phyloP scores from a whole-genome alignment of 345 rosid species.

The Syzygium aqueum region DNA sequence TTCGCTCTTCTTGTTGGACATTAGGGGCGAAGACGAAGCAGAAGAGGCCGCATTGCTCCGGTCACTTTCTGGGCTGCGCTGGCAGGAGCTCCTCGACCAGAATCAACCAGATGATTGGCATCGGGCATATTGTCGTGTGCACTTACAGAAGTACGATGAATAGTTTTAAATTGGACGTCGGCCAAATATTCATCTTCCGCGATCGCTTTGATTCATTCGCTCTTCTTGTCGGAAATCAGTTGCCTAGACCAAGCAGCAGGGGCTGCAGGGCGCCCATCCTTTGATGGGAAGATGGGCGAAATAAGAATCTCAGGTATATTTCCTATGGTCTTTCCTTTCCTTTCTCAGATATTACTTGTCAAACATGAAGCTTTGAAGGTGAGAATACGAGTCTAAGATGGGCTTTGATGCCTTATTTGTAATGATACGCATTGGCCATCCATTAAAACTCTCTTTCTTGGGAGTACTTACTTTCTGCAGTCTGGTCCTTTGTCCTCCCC shows the following conservation, averaged over 20 bases:
- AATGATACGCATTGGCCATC: neutral
- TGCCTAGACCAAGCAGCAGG: conserved; percentile 86
- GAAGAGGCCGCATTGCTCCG: too few relatives aligned
- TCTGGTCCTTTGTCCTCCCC: conserved; percentile 6
- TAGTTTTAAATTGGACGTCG: too few relatives aligned
- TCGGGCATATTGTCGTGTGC: conserved; percentile 68
- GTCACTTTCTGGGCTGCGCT: neutral
- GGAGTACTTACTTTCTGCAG: neutral
- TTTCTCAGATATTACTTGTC: neutral
- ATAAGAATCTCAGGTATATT: conserved; percentile 44
- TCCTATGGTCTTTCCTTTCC: neutral
- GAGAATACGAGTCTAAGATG: neutral
- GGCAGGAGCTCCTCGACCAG: conserved; percentile 36
- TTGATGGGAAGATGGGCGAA: conserved; percentile 44
- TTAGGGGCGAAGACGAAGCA: too few relatives aligned
- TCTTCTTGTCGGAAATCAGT: conserved; percentile 33
- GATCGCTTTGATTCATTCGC: neutral
- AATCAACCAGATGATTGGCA: conserved; percentile 45
- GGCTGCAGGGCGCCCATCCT: conserved; percentile 50
- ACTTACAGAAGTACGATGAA: conserved; percentile 51
- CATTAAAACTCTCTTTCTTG: neutral
- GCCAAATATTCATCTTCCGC: neutral
- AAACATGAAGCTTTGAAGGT: neutral
- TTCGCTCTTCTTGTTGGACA: too few relatives aligned
- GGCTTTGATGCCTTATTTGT: neutral